These are phyloP conservation scores for Chaetomidium leptoderma DNA, from an alignment of 495 filamentous ascomycete genomes.

Conservation along the genomic window DNA sequence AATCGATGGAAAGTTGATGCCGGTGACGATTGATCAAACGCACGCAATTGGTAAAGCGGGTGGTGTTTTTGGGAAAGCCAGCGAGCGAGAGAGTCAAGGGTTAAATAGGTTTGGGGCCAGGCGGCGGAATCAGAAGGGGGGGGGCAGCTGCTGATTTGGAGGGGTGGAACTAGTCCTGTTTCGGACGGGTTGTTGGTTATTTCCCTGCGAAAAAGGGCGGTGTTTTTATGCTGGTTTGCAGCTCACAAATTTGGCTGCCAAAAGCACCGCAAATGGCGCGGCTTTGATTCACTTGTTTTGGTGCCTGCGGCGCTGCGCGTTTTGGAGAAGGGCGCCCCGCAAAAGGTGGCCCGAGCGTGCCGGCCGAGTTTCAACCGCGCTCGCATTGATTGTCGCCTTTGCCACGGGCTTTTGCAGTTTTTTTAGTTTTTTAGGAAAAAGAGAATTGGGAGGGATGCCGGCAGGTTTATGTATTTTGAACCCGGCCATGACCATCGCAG, in stretches of 20 bases:
- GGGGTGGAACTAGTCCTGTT: conserved; percentile 28
- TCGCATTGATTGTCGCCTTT: no score
- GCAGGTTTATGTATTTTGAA: no score
- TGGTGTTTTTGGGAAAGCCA: conserved; percentile 13
- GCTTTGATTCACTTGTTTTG: conserved; percentile 17
- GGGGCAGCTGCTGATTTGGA: conserved; percentile 23
- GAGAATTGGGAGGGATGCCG: no score
- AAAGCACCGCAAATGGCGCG: conserved; percentile 5
- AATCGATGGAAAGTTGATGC: conserved; percentile 27
- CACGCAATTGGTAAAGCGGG: conserved; percentile 15
- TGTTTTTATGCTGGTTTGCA: conserved; percentile 17
- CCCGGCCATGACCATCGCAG: no score
- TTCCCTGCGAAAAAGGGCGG: conserved; percentile 15
- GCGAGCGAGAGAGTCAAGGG: conserved; percentile 1
- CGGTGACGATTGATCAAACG: conserved; percentile 27
- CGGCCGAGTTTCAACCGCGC: not conserved
- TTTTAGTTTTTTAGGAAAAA: no score
- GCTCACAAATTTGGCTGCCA: conserved; percentile 15
- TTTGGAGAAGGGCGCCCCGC: conserved; percentile 16
- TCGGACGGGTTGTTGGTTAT: conserved; percentile 18
- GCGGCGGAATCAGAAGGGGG: conserved; percentile 16
- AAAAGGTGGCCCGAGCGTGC: conserved; percentile 13
- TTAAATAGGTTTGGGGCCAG: conserved; percentile 22
- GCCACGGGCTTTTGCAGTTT: no score
- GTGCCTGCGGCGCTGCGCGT: conserved; percentile 14